These are phyloP conservation scores for Dillenia turbinata DNA, from an alignment of 164 flowering plant species.

Conservation along the genomic window DNA sequence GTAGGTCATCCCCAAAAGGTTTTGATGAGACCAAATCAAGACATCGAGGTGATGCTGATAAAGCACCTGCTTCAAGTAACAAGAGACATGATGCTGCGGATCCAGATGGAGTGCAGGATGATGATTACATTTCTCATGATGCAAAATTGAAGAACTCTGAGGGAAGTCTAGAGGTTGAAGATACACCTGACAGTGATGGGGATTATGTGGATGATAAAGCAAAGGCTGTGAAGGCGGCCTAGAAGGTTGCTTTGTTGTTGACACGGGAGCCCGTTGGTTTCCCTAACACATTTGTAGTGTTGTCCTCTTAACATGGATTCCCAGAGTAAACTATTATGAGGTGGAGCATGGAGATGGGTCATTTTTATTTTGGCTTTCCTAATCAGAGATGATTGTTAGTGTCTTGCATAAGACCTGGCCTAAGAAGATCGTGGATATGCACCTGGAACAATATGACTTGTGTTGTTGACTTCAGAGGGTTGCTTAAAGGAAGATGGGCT, in stretches of 20 bases:
- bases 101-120: neutral
- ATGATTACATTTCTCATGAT: neutral
- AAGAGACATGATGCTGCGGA: neutral
- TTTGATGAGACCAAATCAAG: constrained; percentile 26
- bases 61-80: neutral
- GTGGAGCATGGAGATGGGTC: too few species aligned
- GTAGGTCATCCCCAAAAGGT: constrained; percentile 29
- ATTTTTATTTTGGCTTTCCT: too few species aligned
- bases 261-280: too few species aligned
- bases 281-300: too few species aligned
- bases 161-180: neutral
- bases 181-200: neutral
- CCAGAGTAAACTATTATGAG: too few species aligned
- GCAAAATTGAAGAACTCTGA: neutral
- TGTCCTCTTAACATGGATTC: too few species aligned
- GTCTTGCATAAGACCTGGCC: neutral
- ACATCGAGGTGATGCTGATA: constrained; percentile 17
- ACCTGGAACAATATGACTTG: neutral
- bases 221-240: too few species aligned
- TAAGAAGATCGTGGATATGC: neutral
- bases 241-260: too few species aligned
- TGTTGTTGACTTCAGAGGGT: neutral
- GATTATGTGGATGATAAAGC: neutral
- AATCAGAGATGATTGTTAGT: too few species aligned
- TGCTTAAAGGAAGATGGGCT: neutral